A percentile compares a stretch with the other conserved stretches of the same genome.
Evolutionary conservation across 345 rosid genomes (phyloP).

Genomic region (Bruguiera sexangula): DNA sequence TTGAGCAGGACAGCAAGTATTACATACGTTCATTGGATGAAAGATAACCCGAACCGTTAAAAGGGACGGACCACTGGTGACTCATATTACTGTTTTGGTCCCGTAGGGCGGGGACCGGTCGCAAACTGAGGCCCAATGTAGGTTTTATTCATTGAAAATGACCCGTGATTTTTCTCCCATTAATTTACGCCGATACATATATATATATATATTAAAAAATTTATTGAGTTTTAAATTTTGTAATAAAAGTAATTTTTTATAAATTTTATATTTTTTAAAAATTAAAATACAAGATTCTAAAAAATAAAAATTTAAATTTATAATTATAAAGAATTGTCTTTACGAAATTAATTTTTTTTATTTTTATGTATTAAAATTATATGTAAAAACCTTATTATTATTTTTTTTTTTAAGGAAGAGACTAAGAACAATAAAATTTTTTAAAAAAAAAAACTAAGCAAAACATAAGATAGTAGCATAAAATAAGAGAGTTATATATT

Average conservation of each 20-base stretch:
- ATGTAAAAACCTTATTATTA: no score
- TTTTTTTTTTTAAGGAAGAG: no score
- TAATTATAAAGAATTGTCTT: no score
- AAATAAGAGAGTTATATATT: no score
- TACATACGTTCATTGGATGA: neutral
- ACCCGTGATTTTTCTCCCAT: constrained; percentile 37
- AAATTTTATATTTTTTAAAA: neutral
- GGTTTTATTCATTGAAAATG: constrained; percentile 26
- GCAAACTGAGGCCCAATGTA: constrained; percentile 19
- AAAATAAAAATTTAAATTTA: no score
- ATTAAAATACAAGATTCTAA: no score
- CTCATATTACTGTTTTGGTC: constrained; percentile 19
- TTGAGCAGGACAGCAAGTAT: neutral
- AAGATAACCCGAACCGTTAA: neutral
- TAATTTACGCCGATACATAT: neutral
- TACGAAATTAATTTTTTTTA: no score
- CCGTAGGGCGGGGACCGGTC: constrained; percentile 34
- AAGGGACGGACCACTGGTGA: constrained; percentile 10
- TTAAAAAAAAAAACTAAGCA: no score
- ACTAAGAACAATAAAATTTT: no score
- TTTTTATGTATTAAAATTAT: no score
- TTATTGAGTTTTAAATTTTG: neutral
- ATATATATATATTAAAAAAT: neutral
- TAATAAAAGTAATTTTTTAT: neutral
- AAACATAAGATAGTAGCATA: no score